phyloP scores from a whole-genome alignment of 2,329 filamentous ascomycete species.

The Sporothrix pallida region DNA sequence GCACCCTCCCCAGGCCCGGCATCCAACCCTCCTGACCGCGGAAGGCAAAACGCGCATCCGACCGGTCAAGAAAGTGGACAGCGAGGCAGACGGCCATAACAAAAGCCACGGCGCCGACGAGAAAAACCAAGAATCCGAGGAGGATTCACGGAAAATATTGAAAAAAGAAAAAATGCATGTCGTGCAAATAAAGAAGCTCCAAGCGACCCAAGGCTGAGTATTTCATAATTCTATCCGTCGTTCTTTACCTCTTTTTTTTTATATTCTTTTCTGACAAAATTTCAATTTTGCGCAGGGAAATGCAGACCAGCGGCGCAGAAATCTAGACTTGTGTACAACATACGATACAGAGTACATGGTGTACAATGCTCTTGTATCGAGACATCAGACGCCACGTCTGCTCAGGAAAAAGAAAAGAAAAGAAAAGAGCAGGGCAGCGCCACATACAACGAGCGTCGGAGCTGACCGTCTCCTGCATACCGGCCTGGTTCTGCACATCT shows the following conservation, averaged over 20 bases:
- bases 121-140: neutral
- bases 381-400: neutral
- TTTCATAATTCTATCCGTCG: neutral
- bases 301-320: neutral
- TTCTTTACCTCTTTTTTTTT: neutral
- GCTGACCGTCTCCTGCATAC: neutral
- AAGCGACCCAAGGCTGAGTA: neutral
- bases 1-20: neutral
- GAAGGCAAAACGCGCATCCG: slow-evolving; percentile 14
- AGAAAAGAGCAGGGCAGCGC: neutral
- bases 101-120: neutral
- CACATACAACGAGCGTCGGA: neutral
- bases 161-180: neutral
- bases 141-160: slow-evolving; percentile 2
- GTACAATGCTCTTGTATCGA: neutral
- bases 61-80: slow-evolving; percentile 21
- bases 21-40: slow-evolving; percentile 8
- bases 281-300: neutral
- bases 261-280: neutral
- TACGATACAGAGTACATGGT: neutral
- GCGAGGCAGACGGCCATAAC: neutral
- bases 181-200: neutral
- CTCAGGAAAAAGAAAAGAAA: neutral
- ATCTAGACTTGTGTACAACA: neutral
- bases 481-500: neutral